Conservation (phyloP, 352 stramenopile genomes). For the Plasmopara muralis region DNA sequence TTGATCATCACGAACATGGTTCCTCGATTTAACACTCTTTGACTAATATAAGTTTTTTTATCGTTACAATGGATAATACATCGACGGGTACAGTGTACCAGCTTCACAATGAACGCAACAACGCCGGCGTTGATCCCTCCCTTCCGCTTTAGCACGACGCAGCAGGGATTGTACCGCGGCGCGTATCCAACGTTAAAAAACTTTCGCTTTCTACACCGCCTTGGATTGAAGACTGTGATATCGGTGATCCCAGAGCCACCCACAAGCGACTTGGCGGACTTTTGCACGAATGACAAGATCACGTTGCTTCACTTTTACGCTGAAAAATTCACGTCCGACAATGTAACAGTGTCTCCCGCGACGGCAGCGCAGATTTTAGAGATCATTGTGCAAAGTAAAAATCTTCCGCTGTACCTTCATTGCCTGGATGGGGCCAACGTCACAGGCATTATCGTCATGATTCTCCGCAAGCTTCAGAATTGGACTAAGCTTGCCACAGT, state of each 20-base stretch:
- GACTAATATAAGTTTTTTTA: neutral
- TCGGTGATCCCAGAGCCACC: slow-evolving; percentile 77
- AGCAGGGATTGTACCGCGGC: slow-evolving; percentile 74
- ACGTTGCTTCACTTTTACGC: slow-evolving; percentile 71
- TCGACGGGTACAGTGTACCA: slow-evolving; percentile 19
- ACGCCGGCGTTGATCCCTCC: slow-evolving; percentile 74
- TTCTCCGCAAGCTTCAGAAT: slow-evolving; percentile 82
- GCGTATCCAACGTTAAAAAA: slow-evolving; percentile 84
- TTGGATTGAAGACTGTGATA: slow-evolving; percentile 71
- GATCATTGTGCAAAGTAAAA: slow-evolving; percentile 66
- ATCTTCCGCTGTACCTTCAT: slow-evolving; percentile 80
- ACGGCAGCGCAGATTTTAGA: slow-evolving; percentile 74
- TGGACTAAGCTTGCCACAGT: slow-evolving; percentile 82
- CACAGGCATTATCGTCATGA: slow-evolving; percentile 84
- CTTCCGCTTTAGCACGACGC: slow-evolving; percentile 82
- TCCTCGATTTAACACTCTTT: neutral
- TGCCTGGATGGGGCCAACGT: slow-evolving; percentile 86
- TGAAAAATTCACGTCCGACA: slow-evolving; percentile 86
- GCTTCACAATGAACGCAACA: slow-evolving; percentile 30
- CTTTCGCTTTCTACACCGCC: slow-evolving; percentile 69
- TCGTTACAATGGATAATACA: slow-evolving; percentile 2
- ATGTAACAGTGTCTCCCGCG: slow-evolving; percentile 73
- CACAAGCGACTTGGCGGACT: slow-evolving; percentile 66
- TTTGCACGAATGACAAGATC: slow-evolving; percentile 68
- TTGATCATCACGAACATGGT: slow-evolving; percentile 78